phyloP scores from a whole-genome alignment of 495 filamentous ascomycete species.

The Penicillium roqueforti region DNA sequence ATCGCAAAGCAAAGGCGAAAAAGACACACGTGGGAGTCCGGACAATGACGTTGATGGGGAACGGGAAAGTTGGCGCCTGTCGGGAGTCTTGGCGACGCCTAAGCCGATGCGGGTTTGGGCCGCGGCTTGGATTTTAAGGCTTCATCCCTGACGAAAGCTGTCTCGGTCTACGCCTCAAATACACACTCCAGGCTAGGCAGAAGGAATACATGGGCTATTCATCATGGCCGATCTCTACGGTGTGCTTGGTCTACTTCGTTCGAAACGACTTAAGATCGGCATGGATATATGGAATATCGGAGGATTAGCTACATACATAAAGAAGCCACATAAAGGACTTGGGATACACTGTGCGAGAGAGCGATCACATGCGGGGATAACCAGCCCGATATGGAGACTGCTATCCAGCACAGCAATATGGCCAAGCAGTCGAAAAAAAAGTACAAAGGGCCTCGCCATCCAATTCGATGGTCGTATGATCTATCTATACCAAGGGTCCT shows the following conservation, averaged over 20 bases:
- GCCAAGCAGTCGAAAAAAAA: neutral
- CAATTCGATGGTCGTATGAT: neutral
- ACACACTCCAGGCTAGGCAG: neutral
- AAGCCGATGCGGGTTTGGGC: conserved; percentile 18
- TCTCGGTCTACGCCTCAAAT: neutral
- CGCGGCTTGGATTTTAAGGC: neutral
- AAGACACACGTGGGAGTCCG: conserved; percentile 18
- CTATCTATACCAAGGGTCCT: neutral
- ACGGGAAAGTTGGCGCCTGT: conserved; percentile 39
- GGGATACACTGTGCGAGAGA: neutral
- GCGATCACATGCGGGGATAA: neutral
- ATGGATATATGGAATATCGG: neutral
- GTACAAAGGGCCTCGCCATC: neutral
- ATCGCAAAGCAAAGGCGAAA: conserved; percentile 2
- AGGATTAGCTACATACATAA: neutral
- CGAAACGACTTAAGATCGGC: neutral
- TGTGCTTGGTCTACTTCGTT: neutral
- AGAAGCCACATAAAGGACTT: neutral
- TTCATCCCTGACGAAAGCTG: neutral
- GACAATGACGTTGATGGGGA: conserved; percentile 39
- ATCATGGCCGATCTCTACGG: neutral
- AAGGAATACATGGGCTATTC: neutral
- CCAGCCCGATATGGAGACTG: neutral
- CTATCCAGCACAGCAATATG: neutral
- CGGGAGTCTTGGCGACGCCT: conserved; percentile 27